Conservation (phyloP, 306 rosid species). For the Quercus berberidifolia region DNA sequence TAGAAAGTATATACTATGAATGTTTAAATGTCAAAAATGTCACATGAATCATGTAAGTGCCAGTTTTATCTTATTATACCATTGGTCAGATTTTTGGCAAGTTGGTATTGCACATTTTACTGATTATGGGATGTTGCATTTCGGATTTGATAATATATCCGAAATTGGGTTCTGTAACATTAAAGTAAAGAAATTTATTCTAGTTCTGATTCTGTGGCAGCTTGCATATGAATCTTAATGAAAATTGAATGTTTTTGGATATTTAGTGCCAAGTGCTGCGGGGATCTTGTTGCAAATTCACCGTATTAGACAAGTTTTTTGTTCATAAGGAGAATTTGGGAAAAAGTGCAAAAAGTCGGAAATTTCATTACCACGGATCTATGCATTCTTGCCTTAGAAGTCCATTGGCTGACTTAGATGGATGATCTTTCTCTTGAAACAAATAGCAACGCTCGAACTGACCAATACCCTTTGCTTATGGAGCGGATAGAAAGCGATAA, state of each 20-base stretch:
- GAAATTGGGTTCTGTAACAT: not conserved
- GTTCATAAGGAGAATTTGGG: conserved; percentile 14
- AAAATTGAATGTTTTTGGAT: not conserved
- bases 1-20: not conserved
- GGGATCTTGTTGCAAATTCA: conserved; percentile 19
- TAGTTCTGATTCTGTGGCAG: conserved; percentile 21
- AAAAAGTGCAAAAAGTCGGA: conserved; percentile 24
- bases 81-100: not conserved
- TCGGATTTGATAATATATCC: not conserved
- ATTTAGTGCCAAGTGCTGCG: conserved; percentile 9
- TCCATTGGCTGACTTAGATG: conserved; percentile 51
- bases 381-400: conserved; percentile 39
- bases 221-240: conserved; percentile 25
- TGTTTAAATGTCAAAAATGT: not conserved
- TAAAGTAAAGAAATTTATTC: not conserved
- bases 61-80: not conserved
- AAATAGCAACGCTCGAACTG: conserved; percentile 40
- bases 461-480: conserved; percentile 61
- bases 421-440: conserved; percentile 52
- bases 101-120: not conserved
- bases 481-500: conserved; percentile 39
- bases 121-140: not conserved
- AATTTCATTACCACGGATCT: conserved; percentile 25
- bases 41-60: not conserved
- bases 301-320: conserved; percentile 7